Evolutionary conservation across 2,329 filamentous ascomycete genomes (phyloP), one percentile per base, ranked within the genome.

Genomic region (Penicillium sp.): DNA sequence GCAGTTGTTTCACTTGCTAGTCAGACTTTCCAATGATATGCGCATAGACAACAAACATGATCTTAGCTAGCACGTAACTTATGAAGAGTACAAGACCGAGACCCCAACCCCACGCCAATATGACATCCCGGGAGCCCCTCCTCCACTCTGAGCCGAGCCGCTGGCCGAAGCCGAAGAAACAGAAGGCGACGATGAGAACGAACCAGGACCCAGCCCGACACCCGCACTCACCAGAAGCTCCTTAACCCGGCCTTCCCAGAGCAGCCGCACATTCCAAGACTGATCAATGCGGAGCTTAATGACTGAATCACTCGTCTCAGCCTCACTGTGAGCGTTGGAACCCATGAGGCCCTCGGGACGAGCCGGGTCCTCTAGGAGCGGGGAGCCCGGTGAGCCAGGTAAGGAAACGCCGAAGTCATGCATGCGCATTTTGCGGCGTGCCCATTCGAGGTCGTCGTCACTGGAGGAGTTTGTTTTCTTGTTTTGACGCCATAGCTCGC

Each of bases 171-270:
- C 59, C 25, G 65, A 60, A 17, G 67, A 61, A 26, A 57, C 59
- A 22, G 60, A 61, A 45, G 67, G 65, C 11, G 68, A 63, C 36
- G 63, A 53, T 6, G 72, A 70, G 48, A 72, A 73, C 30, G 72
- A 71, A 19, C 70, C 69, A 11, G 77, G 80, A 69, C 96, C 91
- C 53, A 99, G 85, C 48, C 86, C 90, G 55, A 91, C 90, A 10
- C 94, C 94, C 40, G 96, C 81, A 65, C 91, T 96, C 71, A 97
- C 95, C 55, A 99, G 81, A 56, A 99, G 78, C 63, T 96, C 93
- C 77, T 97, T 96, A 57, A 95, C 84, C 52, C 91, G 83, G 2
- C 93, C 92, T 72, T 97, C 93, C 93, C 94, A 99, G 22, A 97
- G 76, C 48, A 97, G 73, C 0, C 91, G 90, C 51, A 97, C 85